Evolutionary conservation across 2,329 filamentous ascomycete genomes (phyloP).

Genomic region (Plenodomus biglobosus): DNA sequence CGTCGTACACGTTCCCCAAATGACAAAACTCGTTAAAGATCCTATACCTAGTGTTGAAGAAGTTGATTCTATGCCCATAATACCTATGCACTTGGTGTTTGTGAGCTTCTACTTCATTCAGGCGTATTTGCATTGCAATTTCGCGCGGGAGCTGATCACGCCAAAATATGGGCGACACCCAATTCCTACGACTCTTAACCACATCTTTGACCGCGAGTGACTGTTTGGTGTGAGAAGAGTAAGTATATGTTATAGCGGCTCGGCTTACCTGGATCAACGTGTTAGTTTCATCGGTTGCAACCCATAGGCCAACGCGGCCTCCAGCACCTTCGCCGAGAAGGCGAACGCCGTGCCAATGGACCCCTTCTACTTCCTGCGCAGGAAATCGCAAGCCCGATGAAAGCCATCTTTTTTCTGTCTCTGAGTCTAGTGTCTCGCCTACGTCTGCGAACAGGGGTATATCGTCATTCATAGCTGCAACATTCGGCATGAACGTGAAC

Average conservation of each 20-base stretch:
- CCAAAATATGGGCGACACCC: slow-evolving; percentile 9
- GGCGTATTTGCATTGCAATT: slow-evolving; percentile 5
- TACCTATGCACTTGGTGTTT: slow-evolving; percentile 7
- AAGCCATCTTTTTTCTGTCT: neutral
- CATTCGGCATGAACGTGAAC: neutral
- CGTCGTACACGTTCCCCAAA: neutral
- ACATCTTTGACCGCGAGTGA: neutral
- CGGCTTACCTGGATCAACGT: neutral
- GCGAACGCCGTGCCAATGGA: neutral
- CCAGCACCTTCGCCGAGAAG: slow-evolving; percentile 1
- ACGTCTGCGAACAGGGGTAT: neutral
- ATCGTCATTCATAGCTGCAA: neutral
- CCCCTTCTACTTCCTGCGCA: neutral
- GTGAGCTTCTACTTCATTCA: neutral
- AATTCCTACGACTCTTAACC: neutral
- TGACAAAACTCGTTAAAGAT: slow-evolving; percentile 8
- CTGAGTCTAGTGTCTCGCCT: neutral
- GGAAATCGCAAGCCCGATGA: neutral
- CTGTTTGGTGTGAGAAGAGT: neutral
- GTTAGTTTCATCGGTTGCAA: neutral
- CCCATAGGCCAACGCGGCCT: neutral
- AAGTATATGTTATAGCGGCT: neutral
- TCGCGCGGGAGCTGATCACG: slow-evolving; percentile 10
- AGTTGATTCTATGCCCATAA: slow-evolving; percentile 6
- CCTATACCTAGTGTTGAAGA: slow-evolving; percentile 1